Base-by-base conservation (phyloP, 768 basidiomycete species). In the Favolaschia claudopus region DNA sequence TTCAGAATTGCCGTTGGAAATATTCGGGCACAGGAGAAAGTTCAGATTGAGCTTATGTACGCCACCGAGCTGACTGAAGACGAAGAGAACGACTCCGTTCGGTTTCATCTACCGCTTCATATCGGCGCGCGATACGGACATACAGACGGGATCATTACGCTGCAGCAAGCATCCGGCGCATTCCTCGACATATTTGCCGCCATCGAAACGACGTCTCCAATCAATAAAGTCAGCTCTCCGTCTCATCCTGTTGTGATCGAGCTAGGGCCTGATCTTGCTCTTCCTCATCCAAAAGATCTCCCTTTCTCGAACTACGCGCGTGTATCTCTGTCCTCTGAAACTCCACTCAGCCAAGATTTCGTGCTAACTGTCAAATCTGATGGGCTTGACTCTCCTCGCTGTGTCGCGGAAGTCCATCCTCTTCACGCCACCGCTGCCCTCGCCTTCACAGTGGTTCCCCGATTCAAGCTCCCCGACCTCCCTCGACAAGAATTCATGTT, bases 401-500 rank as follows among this genome's bases (percentile, higher is more conserved):
- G 78, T 50, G 70, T 80, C 52, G n/a, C n/a, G n/a, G n/a, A n/a
- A n/a, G n/a, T n/a, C n/a, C 38, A 40, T 20, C 29, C 33, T 28
- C 5, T 19, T 36, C 42, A 24, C 1, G 44, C 65, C 19, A 70
- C 74, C 0, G 55, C 76, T 2, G 77, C 76, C 1, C 67, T 79
- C 67, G 75, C 72, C 20, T 58, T 81, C 15, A 77, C 72, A 1
- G 63, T 81, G 13, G 72, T 80, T 7, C 77, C 82, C 8, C 69
- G 67, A 32, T 78, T 80, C 62, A 63, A 67, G 25, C 59, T 75
- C 1, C 71, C 71, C 5, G 71, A 68, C 22, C 72, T 69, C n/a
- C 15, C 76, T n/a, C 63, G 67, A 0, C 80, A 80, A 43, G 82
- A 84, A 38, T 83, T 76, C 36, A 69, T 84, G 0, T 84, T 84